A percentile compares a stretch with the other conserved stretches of the same genome.
Evolutionary conservation across 1,284 basidiomycete species (phyloP).

Genomic region (Filobasidium uniguttulatum): DNA sequence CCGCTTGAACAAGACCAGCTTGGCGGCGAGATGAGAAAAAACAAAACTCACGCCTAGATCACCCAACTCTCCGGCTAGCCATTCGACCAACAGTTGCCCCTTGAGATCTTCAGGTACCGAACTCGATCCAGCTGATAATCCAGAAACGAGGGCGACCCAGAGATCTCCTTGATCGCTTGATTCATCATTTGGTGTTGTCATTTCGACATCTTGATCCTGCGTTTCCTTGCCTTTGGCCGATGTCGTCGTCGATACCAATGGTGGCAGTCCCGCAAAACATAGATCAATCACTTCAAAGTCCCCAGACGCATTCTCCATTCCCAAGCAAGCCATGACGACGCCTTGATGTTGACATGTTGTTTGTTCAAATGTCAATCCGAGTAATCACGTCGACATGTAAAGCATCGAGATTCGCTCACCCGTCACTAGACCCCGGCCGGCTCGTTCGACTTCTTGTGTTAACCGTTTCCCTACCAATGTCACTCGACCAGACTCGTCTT

Average conservation of each 20-base stretch:
- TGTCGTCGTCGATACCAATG: constrained; percentile 40
- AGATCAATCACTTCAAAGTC: constrained; percentile 92
- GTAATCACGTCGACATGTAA: background rate
- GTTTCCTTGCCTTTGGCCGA: constrained; percentile 39
- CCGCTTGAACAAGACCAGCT: background rate
- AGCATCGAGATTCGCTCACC: constrained; percentile 31
- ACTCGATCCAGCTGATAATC: constrained; percentile 50
- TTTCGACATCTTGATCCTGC: constrained; percentile 10
- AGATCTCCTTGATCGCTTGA: no score
- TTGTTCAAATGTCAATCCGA: background rate
- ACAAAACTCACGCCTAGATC: constrained; percentile 42
- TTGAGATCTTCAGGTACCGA: constrained; percentile 54
- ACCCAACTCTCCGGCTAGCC: constrained; percentile 72
- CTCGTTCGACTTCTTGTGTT: constrained; percentile 35
- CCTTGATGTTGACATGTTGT: constrained; percentile 32
- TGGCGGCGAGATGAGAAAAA: no score
- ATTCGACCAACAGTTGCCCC: constrained; percentile 71
- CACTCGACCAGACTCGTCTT: constrained; percentile 90
- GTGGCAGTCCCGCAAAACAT: constrained; percentile 69
- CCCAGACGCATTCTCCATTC: constrained; percentile 72
- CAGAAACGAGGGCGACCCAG: constrained; percentile 76
- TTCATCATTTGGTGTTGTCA: constrained; percentile 7
- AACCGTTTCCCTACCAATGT: constrained; percentile 60
- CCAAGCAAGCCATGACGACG: constrained; percentile 76
- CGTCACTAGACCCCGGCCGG: constrained; percentile 55